phyloP scores from a whole-genome alignment of 2,329 filamentous ascomycete genomes.

The Nemania serpens region DNA sequence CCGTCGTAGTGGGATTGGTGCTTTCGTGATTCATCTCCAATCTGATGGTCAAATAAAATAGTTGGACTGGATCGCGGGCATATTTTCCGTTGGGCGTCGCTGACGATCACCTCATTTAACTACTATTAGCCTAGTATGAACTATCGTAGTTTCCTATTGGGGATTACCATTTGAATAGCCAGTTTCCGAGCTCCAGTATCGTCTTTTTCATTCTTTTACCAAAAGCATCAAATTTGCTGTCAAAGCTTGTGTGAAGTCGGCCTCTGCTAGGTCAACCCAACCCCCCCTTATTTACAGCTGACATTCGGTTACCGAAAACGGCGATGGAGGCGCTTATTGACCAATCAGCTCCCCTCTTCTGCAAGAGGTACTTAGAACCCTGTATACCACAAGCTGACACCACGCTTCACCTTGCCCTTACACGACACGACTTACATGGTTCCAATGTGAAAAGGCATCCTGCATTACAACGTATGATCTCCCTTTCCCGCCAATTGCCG shows the following conservation, averaged over 20 bases:
- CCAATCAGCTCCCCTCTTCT: slow-evolving; percentile 16
- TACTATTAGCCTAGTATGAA: background rate
- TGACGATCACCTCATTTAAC: background rate
- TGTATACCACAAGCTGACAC: background rate
- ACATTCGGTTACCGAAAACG: slow-evolving; percentile 22
- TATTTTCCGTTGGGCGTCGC: background rate
- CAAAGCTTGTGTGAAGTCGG: no score
- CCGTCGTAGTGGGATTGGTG: slow-evolving; percentile 10
- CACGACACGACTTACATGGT: background rate
- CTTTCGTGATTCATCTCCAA: slow-evolving; percentile 6
- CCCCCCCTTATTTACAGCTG: background rate
- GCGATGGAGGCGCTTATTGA: slow-evolving; percentile 6
- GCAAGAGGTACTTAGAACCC: no score
- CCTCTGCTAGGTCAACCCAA: background rate
- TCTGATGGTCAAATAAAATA: background rate
- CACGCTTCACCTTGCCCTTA: background rate
- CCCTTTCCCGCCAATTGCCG: background rate
- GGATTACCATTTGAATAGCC: background rate
- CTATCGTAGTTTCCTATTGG: background rate
- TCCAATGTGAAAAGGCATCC: background rate
- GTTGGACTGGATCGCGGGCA: background rate
- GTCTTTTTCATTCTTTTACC: background rate
- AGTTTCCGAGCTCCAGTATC: background rate
- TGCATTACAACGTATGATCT: background rate
- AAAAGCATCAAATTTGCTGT: background rate